These are phyloP conservation scores for Heterobasidion irregulare DNA, from an alignment of 1,284 basidiomycete species.

Conservation along the genomic window DNA sequence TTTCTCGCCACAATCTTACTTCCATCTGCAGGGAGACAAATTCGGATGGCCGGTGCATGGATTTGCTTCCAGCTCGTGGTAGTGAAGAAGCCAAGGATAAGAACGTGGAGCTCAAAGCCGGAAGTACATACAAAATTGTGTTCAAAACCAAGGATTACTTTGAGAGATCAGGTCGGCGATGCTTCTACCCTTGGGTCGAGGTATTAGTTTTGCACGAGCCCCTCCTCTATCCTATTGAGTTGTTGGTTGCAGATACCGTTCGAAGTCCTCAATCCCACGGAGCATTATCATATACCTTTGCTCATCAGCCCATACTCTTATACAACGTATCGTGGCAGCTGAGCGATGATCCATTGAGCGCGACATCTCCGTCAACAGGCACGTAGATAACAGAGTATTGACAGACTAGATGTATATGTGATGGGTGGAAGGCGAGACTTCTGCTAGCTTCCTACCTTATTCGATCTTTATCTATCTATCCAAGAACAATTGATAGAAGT, in stretches of 20 bases:
- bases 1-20: background rate
- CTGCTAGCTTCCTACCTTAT: background rate
- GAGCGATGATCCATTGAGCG: slow-evolving; percentile 4
- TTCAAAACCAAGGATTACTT: slow-evolving; percentile 86
- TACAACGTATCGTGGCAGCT: slow-evolving; percentile 89
- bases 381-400: background rate
- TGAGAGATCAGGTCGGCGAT: slow-evolving; percentile 46
- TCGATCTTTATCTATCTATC: background rate
- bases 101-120: slow-evolving; percentile 30
- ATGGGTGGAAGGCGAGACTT: background rate
- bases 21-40: slow-evolving; percentile 56
- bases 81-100: slow-evolving; percentile 35
- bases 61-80: slow-evolving; percentile 41
- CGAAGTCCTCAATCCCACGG: slow-evolving; percentile 54
- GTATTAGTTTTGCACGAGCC: slow-evolving; percentile 28
- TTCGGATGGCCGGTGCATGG: slow-evolving; percentile 72
- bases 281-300: slow-evolving; percentile 89
- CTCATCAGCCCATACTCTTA: slow-evolving; percentile 89
- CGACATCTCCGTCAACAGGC: too few species aligned
- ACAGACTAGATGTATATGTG: background rate
- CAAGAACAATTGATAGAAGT: background rate
- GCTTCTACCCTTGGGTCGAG: slow-evolving; percentile 88
- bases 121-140: slow-evolving; percentile 74
- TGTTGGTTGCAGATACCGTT: slow-evolving; percentile 63
- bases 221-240: slow-evolving; percentile 1